These are phyloP conservation scores for Pseudocercospora musae DNA, from an alignment of 2,329 filamentous ascomycete species.

Conservation along the genomic window DNA sequence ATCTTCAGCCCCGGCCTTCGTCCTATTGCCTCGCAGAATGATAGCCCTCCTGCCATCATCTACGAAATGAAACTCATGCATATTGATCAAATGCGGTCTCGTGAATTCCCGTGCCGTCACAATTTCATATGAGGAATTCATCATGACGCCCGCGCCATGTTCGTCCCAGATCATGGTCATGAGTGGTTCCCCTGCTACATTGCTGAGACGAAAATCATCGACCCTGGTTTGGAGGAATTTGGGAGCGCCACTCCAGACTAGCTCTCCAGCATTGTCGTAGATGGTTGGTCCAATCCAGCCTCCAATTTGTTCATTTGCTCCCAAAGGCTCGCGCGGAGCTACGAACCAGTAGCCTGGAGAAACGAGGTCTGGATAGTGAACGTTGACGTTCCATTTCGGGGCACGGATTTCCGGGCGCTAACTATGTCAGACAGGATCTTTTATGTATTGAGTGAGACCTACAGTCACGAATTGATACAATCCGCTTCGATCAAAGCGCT, in stretches of 20 bases:
- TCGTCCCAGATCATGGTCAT: constrained; percentile 10
- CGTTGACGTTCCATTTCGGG: constrained; percentile 13
- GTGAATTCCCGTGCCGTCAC: background rate
- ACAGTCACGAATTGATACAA: background rate
- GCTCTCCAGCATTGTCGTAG: constrained; percentile 12
- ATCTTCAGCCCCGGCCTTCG: background rate
- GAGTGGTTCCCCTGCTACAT: constrained; percentile 7
- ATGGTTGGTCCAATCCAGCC: constrained; percentile 14
- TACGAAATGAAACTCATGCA: constrained; percentile 17
- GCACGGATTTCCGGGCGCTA: constrained; percentile 12
- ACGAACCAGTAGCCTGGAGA: constrained; percentile 15
- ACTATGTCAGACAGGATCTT: background rate
- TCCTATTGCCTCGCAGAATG: constrained; percentile 9
- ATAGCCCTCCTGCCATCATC: constrained; percentile 10
- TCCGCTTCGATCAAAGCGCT: background rate
- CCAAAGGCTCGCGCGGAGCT: constrained; percentile 9
- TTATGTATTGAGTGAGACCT: background rate
- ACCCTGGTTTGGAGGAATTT: constrained; percentile 8
- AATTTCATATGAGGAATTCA: constrained; percentile 8
- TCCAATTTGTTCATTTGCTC: constrained; percentile 3
- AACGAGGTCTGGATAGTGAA: constrained; percentile 6
- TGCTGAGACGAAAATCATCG: constrained; percentile 20
- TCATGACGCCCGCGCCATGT: constrained; percentile 4
- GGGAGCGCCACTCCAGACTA: constrained; percentile 13
- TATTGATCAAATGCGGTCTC: constrained; percentile 4